Evolutionary conservation across 208 protist genomes (phyloP).

Genomic region (Leishmania tropica): DNA sequence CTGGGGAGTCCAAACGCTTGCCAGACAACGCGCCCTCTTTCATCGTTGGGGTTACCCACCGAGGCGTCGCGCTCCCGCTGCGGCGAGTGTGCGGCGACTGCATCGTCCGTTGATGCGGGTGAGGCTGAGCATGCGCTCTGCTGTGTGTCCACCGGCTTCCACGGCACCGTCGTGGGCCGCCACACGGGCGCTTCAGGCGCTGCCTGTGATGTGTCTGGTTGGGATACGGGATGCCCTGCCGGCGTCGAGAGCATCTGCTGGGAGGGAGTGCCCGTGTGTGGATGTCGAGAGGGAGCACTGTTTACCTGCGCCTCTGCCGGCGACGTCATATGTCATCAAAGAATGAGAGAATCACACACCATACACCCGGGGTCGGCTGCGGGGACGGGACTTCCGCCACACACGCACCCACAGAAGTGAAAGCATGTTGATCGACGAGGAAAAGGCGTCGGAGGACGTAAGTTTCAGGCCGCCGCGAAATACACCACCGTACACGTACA

Average conservation of each 20-base stretch:
- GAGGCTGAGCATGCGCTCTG: neutral
- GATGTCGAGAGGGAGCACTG: neutral
- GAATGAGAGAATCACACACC: neutral
- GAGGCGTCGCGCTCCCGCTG: neutral
- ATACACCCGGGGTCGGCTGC: neutral
- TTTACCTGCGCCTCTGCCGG: neutral
- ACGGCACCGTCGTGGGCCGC: slow-evolving; percentile 24
- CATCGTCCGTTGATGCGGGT: too few relatives aligned
- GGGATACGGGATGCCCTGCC: neutral
- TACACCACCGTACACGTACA: neutral
- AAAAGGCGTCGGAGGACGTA: neutral
- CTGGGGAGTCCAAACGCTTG: neutral
- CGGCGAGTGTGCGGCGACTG: neutral
- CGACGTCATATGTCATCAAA: neutral
- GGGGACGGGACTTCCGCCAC: neutral
- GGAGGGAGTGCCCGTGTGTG: neutral
- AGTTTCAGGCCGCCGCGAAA: neutral
- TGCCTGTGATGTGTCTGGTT: neutral
- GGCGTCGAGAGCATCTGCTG: neutral
- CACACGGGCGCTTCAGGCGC: slow-evolving; percentile 18
- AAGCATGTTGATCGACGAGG: neutral
- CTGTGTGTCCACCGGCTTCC: slow-evolving; percentile 12
- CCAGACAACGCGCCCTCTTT: neutral
- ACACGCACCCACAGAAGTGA: neutral
- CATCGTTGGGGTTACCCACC: neutral